Conservation (phyloP, 2,329 filamentous ascomycete species). For the Aspergillus niger region DNA sequence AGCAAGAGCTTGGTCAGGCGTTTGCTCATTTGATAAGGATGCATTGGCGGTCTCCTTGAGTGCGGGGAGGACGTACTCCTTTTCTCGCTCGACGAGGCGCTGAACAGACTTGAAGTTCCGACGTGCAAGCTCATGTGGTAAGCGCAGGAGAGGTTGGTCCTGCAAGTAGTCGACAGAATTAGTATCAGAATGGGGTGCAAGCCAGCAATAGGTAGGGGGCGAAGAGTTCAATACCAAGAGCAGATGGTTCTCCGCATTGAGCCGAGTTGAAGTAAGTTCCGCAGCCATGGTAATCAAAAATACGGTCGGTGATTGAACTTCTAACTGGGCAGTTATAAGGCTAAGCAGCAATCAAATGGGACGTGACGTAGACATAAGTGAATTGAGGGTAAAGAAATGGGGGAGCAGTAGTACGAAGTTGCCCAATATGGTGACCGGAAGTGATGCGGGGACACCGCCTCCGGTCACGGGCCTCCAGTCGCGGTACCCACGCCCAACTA, state of each 20-base stretch:
- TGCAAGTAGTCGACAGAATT: conserved; percentile 35
- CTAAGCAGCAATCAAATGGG: background rate
- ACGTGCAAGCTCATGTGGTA: conserved; percentile 88
- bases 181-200: conserved; percentile 2
- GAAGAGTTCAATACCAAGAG: conserved; percentile 43
- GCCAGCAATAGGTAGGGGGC: conserved; percentile 8
- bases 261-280: conserved; percentile 50
- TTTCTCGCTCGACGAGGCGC: conserved; percentile 50
- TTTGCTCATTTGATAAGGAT: conserved; percentile 63
- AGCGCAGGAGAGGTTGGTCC: conserved; percentile 92
- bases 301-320: background rate
- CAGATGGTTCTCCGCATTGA: conserved; percentile 53
- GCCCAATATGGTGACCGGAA: background rate
- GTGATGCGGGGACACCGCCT: conserved; percentile 11
- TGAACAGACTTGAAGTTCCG: conserved; percentile 86
- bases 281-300: conserved; percentile 37
- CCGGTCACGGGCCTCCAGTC: conserved; percentile 6
- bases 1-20: conserved; percentile 71
- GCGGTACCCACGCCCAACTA: background rate
- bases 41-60: conserved; percentile 60
- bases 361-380: background rate
- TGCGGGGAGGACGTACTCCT: conserved; percentile 48
- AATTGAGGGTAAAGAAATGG: background rate
- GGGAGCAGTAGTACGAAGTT: background rate
- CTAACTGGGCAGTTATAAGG: background rate